Percentiles rank a stretch among this genome's conserved stretches.
These are phyloP conservation scores for Typha latifolia DNA, from an alignment of 176 grass and related monocot genomes.

Conservation along the genomic window DNA sequence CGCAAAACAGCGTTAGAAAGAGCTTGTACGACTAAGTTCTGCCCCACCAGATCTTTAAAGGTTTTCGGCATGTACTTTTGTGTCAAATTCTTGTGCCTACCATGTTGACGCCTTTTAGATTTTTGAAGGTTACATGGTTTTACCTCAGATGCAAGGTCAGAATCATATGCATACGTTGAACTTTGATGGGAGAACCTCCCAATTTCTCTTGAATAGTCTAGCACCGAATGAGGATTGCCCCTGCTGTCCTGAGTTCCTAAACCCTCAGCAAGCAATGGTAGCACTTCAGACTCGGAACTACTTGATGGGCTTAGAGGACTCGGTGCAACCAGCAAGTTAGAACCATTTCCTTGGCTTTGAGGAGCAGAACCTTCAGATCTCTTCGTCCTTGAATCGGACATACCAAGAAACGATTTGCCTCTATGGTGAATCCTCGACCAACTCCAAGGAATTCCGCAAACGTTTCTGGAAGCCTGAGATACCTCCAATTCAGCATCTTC, in stretches of 20 bases:
- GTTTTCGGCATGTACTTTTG: slow-evolving; percentile 82
- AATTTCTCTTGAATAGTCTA: slow-evolving; percentile 68
- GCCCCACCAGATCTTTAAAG: slow-evolving; percentile 89
- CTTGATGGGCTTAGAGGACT: slow-evolving; percentile 38
- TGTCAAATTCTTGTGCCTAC: slow-evolving; percentile 50
- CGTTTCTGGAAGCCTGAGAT: slow-evolving; percentile 39
- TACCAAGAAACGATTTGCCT: slow-evolving; percentile 80
- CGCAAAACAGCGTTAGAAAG: slow-evolving; percentile 72
- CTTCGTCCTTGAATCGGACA: slow-evolving; percentile 57
- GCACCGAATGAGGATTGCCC: slow-evolving; percentile 19
- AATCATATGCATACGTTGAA: slow-evolving; percentile 27
- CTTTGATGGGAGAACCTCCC: slow-evolving; percentile 69
- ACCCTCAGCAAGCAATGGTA: slow-evolving; percentile 52
- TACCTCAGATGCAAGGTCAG: slow-evolving; percentile 44
- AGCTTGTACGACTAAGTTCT: slow-evolving; percentile 76
- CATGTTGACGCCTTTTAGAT: slow-evolving; percentile 30
- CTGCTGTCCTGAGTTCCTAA: slow-evolving; percentile 14
- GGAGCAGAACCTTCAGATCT: slow-evolving; percentile 31
- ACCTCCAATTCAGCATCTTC: slow-evolving; percentile 31
- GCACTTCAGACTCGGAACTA: slow-evolving; percentile 66
- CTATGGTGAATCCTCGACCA: slow-evolving; percentile 95
- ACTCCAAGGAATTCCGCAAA: slow-evolving; percentile 95
- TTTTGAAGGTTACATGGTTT: slow-evolving; percentile 23
- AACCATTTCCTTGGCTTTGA: slow-evolving; percentile 34
- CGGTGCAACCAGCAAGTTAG: slow-evolving; percentile 43